Percentiles rank a stretch among this genome's conserved stretches.
Evolutionary conservation across 2,329 filamentous ascomycete genomes (phyloP).

Genomic region (Hymenoscyphus scutula): DNA sequence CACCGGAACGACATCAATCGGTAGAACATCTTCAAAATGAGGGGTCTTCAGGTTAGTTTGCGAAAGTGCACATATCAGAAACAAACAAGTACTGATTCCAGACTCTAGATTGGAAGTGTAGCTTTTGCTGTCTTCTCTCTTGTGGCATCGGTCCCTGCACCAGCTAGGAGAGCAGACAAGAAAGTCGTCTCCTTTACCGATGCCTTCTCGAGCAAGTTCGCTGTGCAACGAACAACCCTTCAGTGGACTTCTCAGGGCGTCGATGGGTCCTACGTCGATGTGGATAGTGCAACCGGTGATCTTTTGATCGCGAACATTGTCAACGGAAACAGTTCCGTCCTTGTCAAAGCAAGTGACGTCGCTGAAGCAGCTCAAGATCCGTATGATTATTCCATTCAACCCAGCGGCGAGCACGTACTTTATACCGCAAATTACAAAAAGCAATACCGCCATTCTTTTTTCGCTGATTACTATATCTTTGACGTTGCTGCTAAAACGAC

Average conservation of each 20-base stretch:
- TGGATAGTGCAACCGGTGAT: constrained; percentile 45
- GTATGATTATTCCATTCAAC: constrained; percentile 59
- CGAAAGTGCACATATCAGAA: not conserved
- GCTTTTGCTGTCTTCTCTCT: constrained; percentile 6
- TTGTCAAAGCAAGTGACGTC: constrained; percentile 57
- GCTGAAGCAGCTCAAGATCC: constrained; percentile 45
- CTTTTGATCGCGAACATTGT: constrained; percentile 61
- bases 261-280: constrained; percentile 61
- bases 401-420: constrained; percentile 57
- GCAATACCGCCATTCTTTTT: constrained; percentile 67
- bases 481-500: constrained; percentile 56
- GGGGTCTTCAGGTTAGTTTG: not conserved
- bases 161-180: constrained; percentile 9
- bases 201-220: constrained; percentile 26
- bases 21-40: not conserved
- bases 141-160: not conserved
- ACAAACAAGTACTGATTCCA: not conserved
- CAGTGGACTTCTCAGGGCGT: constrained; percentile 56
- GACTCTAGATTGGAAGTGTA: not conserved
- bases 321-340: constrained; percentile 53
- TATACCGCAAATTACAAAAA: constrained; percentile 66
- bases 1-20: not conserved
- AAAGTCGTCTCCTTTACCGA: constrained; percentile 31
- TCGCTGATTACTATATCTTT: constrained; percentile 63
- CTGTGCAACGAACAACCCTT: constrained; percentile 22